A percentile compares a stretch with the other conserved stretches of the same genome.
phyloP scores from a whole-genome alignment of 345 rosid genomes.

The Pseudoturritis turrita region DNA sequence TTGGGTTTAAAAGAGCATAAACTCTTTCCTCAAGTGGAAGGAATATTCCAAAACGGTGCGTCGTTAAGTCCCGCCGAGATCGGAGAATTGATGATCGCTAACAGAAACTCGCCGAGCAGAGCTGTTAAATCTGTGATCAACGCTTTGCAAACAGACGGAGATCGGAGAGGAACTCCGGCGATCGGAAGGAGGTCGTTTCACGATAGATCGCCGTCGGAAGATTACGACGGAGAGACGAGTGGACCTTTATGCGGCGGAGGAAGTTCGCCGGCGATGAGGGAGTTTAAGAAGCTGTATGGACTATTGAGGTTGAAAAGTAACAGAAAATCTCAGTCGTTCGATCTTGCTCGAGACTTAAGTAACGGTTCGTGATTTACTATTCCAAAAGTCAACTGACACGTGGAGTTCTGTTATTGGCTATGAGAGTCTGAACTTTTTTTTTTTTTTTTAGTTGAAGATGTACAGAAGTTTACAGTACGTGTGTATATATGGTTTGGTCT shows the following conservation, averaged over 20 bases:
- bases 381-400: not conserved
- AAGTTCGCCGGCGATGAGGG: constrained; percentile 51
- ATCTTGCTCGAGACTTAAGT: constrained; percentile 29
- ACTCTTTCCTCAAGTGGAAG: constrained; percentile 86
- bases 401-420: not conserved
- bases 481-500: not conserved
- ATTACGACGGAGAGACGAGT: constrained; percentile 27
- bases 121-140: constrained; percentile 79
- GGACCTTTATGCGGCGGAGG: constrained; percentile 37
- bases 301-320: constrained; percentile 51
- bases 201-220: constrained; percentile 34
- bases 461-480: not conserved
- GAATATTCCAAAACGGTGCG: constrained; percentile 69
- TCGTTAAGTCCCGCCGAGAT: constrained; percentile 86
- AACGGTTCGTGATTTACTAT: constrained; percentile 18
- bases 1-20: constrained; percentile 90
- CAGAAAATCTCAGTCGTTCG: constrained; percentile 46
- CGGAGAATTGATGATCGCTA: constrained; percentile 85
- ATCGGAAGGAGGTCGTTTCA: constrained; percentile 34
- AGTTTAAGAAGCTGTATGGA: constrained; percentile 66
- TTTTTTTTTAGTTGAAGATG: not conserved
- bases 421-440: not conserved
- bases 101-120: constrained; percentile 85
- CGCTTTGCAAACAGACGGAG: constrained; percentile 79
- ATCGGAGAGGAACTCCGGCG: constrained; percentile 36